Base-by-base conservation (phyloP, 2,329 filamentous ascomycete genomes). In the Pseudogymnoascus sp. region DNA sequence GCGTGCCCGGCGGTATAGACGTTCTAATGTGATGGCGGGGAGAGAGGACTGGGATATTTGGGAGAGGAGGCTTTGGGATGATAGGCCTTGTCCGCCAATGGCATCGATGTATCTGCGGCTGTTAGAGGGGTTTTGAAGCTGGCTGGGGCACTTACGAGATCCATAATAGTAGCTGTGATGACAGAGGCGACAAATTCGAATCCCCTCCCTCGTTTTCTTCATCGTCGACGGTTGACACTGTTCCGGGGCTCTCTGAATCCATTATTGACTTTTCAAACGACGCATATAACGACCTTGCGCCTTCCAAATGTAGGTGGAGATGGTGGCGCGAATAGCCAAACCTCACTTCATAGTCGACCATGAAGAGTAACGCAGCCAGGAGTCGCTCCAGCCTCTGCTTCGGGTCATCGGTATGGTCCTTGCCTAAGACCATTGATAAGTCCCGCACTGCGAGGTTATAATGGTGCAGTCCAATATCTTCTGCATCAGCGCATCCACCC, bases 1-100 rank as follows among this genome's bases (percentile, higher is more conserved):
- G 15, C 57, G 57, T 22, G 57, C 57, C n/a, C 57, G 25, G 20
- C 57, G 57, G 57, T 58, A 58, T 30, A 58, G 57, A n/a, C 33
- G 57, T 25, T 58, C 57, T 9, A 53, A 28, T 53, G 30, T 53
- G 47, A 33, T 7, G 2, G 47, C 33, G 9, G 47, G 47, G 47
- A 53, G 47, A 33, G 47, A 53, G 25, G 47, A 53, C 25, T 53
- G 47, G 4, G 47, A 53, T 53, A 53, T 53, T 33, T 53, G 47
- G n/a, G 47, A 53, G n/a, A 53, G 28, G 47, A 53, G 25, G 12
- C 47, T 53, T 33, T 33, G 47, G 18, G 47, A 53, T 18, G 47
- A 53, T 1, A 53, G 47, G 25, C 47, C 47, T 33, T 53, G 47
- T 5, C 47, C 47, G 47, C 47, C 47, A 3, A 53, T 53, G 6